Conservation (phyloP, 352 stramenopile species). For the Pythium vanterpoolii region DNA sequence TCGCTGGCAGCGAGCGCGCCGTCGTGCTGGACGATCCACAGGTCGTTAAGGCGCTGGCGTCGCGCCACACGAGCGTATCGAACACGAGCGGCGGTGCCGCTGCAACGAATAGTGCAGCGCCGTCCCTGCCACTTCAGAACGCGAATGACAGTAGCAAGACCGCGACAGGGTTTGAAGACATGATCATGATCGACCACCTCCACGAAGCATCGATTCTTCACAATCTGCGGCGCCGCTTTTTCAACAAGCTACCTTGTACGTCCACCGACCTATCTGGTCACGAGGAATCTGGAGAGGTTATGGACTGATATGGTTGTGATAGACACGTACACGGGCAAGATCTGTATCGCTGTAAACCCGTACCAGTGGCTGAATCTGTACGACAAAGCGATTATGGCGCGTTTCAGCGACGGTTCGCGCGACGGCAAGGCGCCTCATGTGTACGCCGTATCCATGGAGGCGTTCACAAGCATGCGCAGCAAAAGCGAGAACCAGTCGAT, state of each 20-base stretch:
- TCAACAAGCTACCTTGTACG: conserved; percentile 75
- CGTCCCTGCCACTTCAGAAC: conserved; percentile 72
- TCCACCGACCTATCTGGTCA: not conserved
- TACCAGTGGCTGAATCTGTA: conserved; percentile 88
- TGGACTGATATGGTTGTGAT: not conserved
- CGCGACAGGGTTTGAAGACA: conserved; percentile 73
- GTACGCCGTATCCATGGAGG: conserved; percentile 85
- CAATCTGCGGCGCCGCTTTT: conserved; percentile 77
- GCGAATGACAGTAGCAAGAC: conserved; percentile 35
- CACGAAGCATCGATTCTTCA: conserved; percentile 86
- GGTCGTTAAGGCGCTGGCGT: conserved; percentile 55
- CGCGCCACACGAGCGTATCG: conserved; percentile 58
- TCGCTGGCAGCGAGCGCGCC: conserved; percentile 50
- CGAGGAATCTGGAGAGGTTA: not conserved
- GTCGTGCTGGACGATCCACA: conserved; percentile 53
- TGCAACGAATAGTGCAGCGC: not conserved
- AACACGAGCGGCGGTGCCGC: conserved; percentile 14
- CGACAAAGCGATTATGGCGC: conserved; percentile 62
- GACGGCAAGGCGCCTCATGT: conserved; percentile 80
- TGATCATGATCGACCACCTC: conserved; percentile 86
- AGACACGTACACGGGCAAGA: conserved; percentile 87
- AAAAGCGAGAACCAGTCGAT: conserved; percentile 91
- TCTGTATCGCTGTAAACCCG: conserved; percentile 87
- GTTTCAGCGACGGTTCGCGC: conserved; percentile 68
- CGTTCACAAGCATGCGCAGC: conserved; percentile 78